Conservation (phyloP, 495 filamentous ascomycete species). For the Penicillium chermesinum region DNA sequence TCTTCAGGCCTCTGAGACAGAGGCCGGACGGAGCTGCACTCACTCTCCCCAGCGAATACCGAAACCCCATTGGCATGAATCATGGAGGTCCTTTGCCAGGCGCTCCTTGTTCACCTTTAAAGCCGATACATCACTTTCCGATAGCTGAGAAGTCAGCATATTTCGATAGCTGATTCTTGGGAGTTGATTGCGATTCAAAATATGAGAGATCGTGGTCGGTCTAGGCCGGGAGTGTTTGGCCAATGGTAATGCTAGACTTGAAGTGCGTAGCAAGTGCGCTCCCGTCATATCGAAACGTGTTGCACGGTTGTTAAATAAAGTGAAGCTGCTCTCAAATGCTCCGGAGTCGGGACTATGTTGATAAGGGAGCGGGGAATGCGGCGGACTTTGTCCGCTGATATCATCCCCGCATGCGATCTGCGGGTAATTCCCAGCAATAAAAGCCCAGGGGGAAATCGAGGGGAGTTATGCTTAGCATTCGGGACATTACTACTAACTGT, state of each 20-base stretch:
- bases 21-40: constrained; percentile 16
- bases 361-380: constrained; percentile 17
- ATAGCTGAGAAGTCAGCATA: constrained; percentile 39
- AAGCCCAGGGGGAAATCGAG: background rate
- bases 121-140: constrained; percentile 36
- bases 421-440: background rate
- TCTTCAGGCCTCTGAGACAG: too few relatives aligned
- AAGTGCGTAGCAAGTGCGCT: background rate
- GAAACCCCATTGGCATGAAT: constrained; percentile 63
- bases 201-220: background rate
- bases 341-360: constrained; percentile 5
- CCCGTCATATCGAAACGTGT: background rate
- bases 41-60: constrained; percentile 62
- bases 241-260: too few relatives aligned
- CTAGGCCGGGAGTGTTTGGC: background rate
- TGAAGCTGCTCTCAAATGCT: constrained; percentile 4
- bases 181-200: constrained; percentile 14
- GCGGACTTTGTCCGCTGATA: constrained; percentile 3
- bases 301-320: background rate
- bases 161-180: constrained; percentile 21
- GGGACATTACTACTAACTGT: too few relatives aligned
- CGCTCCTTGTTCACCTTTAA: constrained; percentile 55
- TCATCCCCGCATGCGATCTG: background rate
- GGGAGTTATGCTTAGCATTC: too few relatives aligned
- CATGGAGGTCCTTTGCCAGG: constrained; percentile 57